A percentile compares a stretch with the other conserved stretches of the same genome.
phyloP scores from a whole-genome alignment of 768 basidiomycete genomes.

The Gloeostereum incarnatum region DNA sequence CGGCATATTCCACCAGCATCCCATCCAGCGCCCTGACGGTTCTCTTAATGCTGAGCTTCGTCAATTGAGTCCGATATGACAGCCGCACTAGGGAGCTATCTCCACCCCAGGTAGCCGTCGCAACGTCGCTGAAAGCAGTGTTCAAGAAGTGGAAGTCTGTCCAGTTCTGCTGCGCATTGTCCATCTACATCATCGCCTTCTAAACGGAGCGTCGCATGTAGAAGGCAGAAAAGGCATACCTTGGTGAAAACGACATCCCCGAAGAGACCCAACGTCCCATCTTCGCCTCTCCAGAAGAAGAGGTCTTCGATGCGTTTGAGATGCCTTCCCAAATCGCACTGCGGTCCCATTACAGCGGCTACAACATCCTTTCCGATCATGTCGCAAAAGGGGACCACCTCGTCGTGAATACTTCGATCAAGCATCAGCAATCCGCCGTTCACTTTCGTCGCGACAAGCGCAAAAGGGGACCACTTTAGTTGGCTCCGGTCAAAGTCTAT shows the following conservation, averaged over 20 bases:
- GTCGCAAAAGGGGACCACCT: conserved; percentile 42
- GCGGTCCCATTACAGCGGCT: conserved; percentile 55
- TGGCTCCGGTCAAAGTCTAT: conserved; percentile 7
- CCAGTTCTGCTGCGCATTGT: conserved; percentile 63
- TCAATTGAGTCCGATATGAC: conserved; percentile 47
- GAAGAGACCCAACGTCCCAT: conserved; percentile 67
- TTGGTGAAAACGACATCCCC: conserved; percentile 66
- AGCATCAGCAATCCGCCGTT: conserved; percentile 1
- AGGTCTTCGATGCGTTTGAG: conserved; percentile 56
- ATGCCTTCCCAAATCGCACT: conserved; percentile 59
- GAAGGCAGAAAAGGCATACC: conserved; percentile 29
- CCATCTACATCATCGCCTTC: conserved; percentile 45
- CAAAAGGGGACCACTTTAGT: conserved; percentile 20
- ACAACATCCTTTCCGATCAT: no score
- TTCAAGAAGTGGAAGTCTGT: conserved; percentile 80
- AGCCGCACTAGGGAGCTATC: conserved; percentile 64
- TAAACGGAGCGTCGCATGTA: neutral
- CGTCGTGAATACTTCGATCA: conserved; percentile 55
- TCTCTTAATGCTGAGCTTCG: conserved; percentile 30
- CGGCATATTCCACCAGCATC: conserved; percentile 66
- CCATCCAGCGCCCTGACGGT: conserved; percentile 62
- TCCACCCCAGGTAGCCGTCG: conserved; percentile 43
- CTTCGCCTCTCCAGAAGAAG: conserved; percentile 71
- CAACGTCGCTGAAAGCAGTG: conserved; percentile 60
- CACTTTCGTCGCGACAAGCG: conserved; percentile 26